Evolutionary conservation across 352 stramenopile species (phyloP).

Genomic region (Discostella stelligera): DNA sequence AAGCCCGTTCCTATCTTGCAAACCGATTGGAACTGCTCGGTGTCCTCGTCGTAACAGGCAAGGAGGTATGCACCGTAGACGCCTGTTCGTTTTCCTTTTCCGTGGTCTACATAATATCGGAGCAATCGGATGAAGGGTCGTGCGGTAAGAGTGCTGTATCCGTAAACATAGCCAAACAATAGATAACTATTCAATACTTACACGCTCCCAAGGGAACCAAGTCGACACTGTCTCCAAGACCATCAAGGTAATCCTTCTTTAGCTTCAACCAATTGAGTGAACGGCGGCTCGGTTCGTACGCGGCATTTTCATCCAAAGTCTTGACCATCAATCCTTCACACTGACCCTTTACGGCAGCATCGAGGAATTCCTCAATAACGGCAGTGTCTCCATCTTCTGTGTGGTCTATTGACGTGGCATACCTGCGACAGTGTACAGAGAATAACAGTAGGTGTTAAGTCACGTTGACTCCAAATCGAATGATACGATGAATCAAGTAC

Average conservation of each 20-base stretch:
- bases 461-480: neutral
- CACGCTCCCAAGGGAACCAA: conserved; percentile 97
- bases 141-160: neutral
- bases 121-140: neutral
- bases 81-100: conserved; percentile 93
- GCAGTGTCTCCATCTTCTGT: conserved; percentile 87
- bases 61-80: conserved; percentile 98
- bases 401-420: conserved; percentile 78
- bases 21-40: conserved; percentile 93
- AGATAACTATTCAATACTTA: conserved; percentile 20
- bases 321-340: conserved; percentile 99
- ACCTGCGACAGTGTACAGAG: conserved; percentile 20
- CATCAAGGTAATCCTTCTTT: conserved; percentile 99
- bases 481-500: conserved; percentile 69
- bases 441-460: too few relatives aligned
- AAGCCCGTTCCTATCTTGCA: conserved; percentile 99
- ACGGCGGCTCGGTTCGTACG: conserved; percentile 96
- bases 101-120: conserved; percentile 81
- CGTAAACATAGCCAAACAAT: neutral
- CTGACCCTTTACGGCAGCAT: conserved; percentile 88
- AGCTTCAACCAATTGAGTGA: conserved; percentile 99
- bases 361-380: conserved; percentile 93
- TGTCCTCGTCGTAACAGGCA: conserved; percentile 96
- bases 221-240: conserved; percentile 96
- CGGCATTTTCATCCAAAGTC: conserved; percentile 94